These are phyloP conservation scores for Peniophora sp. DNA, from an alignment of 1,284 basidiomycete species.

Conservation along the genomic window DNA sequence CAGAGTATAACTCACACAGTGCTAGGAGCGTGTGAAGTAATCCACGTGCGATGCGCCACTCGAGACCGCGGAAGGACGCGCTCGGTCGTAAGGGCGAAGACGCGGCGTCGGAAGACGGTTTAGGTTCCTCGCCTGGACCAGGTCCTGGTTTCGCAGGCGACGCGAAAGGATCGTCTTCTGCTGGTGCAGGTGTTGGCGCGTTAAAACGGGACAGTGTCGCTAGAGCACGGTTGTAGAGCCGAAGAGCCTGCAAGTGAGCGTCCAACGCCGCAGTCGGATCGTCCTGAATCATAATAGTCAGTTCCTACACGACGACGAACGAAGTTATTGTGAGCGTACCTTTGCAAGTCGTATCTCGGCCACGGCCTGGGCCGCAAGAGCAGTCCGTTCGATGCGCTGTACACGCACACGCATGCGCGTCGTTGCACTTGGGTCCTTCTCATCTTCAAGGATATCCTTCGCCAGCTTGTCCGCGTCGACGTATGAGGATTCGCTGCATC, in stretches of 20 bases:
- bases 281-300: constrained; percentile 36
- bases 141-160: constrained; percentile 29
- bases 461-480: constrained; percentile 46
- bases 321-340: constrained; percentile 29
- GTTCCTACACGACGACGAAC: too few relatives aligned
- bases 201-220: constrained; percentile 62
- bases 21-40: constrained; percentile 59
- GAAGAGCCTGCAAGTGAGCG: constrained; percentile 62
- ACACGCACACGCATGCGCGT: constrained; percentile 54
- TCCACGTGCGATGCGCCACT: constrained; percentile 72
- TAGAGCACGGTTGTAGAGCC: constrained; percentile 74
- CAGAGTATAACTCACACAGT: constrained; percentile 53
- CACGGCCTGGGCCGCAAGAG: constrained; percentile 62
- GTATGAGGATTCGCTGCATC: constrained; percentile 44
- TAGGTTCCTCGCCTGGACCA: constrained; percentile 15
- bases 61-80: constrained; percentile 44
- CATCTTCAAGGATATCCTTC: constrained; percentile 32
- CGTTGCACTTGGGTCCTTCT: constrained; percentile 40
- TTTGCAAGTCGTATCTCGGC: constrained; percentile 60
- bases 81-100: constrained; percentile 11
- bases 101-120: constrained; percentile 8
- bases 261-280: constrained; percentile 55
- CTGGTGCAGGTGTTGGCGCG: constrained; percentile 24
- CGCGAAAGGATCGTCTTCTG: constrained; percentile 53
- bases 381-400: constrained; percentile 56